phyloP scores from a whole-genome alignment of 768 basidiomycete species.

The Mycena epipterygia region DNA sequence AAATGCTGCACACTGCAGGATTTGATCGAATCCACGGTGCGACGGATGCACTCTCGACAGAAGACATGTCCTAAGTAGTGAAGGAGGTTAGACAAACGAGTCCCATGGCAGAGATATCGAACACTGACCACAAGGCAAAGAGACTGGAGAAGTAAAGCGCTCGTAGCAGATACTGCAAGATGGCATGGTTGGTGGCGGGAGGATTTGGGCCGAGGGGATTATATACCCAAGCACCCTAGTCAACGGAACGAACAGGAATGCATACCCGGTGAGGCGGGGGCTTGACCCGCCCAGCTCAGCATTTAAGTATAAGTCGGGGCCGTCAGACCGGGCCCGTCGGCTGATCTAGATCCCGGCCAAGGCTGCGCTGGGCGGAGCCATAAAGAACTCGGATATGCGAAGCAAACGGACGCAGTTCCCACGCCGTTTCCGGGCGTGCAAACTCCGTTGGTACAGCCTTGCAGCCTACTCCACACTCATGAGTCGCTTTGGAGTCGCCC shows the following conservation, averaged over 20 bases:
- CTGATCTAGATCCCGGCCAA: not conserved
- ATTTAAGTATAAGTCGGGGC: not conserved
- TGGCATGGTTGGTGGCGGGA: constrained; percentile 50
- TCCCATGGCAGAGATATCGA: not conserved
- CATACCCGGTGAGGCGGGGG: not conserved
- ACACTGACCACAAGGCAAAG: constrained; percentile 73
- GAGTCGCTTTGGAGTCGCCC: too few species aligned
- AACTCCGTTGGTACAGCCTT: too few species aligned
- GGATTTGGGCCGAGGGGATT: not conserved
- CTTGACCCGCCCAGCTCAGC: not conserved
- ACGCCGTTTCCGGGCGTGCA: too few species aligned
- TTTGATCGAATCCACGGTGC: constrained; percentile 61
- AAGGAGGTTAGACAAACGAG: not conserved
- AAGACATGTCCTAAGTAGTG: constrained; percentile 69
- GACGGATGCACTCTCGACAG: constrained; percentile 71
- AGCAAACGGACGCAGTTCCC: not conserved
- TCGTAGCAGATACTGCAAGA: constrained; percentile 76
- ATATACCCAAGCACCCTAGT: not conserved
- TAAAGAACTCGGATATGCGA: not conserved
- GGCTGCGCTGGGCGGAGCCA: not conserved
- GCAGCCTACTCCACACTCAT: too few species aligned
- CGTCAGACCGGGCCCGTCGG: not conserved
- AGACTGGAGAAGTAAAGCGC: constrained; percentile 65
- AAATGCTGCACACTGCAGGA: constrained; percentile 61
- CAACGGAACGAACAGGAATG: not conserved